Evolutionary conservation across 208 protist genomes (phyloP), one percentile per base, ranked within the genome.

Genomic region (Trypanosoma platydactyli): DNA sequence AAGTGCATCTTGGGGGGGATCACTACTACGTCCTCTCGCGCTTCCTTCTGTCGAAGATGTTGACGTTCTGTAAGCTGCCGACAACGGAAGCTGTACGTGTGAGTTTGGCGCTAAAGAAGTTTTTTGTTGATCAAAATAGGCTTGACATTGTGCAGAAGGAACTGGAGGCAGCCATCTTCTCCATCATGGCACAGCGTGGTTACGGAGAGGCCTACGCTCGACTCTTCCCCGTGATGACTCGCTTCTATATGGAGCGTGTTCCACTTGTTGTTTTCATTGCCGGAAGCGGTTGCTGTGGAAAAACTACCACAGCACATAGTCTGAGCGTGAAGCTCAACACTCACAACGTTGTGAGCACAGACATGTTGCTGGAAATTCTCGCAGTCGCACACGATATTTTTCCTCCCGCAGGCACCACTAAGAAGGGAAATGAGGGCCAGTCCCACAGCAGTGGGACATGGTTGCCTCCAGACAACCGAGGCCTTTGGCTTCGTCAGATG

Each of bases 1-100:
- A 80, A 62, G 81, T 88, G 29, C 62, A 76, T 53, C 61, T 91
- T 29, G 73, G 38, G 27, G 73, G 56, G 11, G 66, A 73, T 0
- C 76, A 89, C 52, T 86, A 85, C 53, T 92, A 89, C 68, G 73
- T 83, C 18, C 73, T 92, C 2, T 89, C 81, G 12, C 72, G 83
- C 9, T 92, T 88, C 33, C 61, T 81, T 1, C 68, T 92, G 11
- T 88, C 83, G 27, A 79, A 82, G 30, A 81, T 92, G 77, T 72
- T 92, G 29, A 79, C 70, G 38, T 87, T 88, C 50, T 84, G 75
- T 44, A 77, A 79, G 38, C 56, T 90, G 5, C 78, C 80, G 4
- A 66, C 66, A 16, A 75, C 73, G 3, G 65, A 29, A 4, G 80
- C 84, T 1, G 68, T 85, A 38, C 70, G 73, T 40, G 76, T 90